phyloP scores from a whole-genome alignment of 2,329 filamentous ascomycete genomes.

The Aspergillus pseudoglaucus region DNA sequence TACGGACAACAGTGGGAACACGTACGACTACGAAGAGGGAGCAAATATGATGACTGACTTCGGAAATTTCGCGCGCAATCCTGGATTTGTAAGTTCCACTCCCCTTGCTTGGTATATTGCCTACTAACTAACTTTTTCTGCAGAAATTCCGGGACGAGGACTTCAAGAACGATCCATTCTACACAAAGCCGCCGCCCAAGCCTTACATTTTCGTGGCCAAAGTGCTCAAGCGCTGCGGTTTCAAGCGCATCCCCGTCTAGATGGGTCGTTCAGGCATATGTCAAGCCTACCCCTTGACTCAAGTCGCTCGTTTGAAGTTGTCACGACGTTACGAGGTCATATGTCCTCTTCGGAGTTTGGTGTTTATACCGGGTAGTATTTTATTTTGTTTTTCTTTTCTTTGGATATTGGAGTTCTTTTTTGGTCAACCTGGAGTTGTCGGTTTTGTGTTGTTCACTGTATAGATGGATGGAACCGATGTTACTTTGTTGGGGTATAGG shows the following conservation, averaged over 20 bases:
- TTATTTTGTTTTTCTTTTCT: too few relatives aligned
- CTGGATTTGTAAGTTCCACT: slow-evolving; percentile 57
- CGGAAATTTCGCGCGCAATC: slow-evolving; percentile 66
- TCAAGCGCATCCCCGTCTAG: too few relatives aligned
- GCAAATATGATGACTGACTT: slow-evolving; percentile 69
- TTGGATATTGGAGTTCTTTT: too few relatives aligned
- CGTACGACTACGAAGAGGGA: slow-evolving; percentile 78
- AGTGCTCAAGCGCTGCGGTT: slow-evolving; percentile 2
- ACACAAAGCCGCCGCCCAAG: slow-evolving; percentile 23
- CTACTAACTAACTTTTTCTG: slow-evolving; percentile 6
- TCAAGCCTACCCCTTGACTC: not conserved
- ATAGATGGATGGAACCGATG: too few relatives aligned
- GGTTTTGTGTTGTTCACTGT: too few relatives aligned
- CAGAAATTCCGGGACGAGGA: slow-evolving; percentile 37
- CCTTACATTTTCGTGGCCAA: slow-evolving; percentile 23
- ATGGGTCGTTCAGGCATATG: too few relatives aligned
- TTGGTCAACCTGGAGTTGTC: too few relatives aligned
- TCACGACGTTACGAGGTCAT: too few relatives aligned
- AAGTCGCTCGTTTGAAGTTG: too few relatives aligned
- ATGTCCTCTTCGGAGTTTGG: too few relatives aligned
- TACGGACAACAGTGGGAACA: slow-evolving; percentile 60
- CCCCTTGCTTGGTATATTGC: not conserved
- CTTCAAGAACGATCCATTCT: slow-evolving; percentile 35
- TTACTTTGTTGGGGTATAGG: too few relatives aligned
- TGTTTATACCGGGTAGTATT: too few relatives aligned